Base-by-base conservation (phyloP, 768 basidiomycete genomes). In the Megacollybia marginata region DNA sequence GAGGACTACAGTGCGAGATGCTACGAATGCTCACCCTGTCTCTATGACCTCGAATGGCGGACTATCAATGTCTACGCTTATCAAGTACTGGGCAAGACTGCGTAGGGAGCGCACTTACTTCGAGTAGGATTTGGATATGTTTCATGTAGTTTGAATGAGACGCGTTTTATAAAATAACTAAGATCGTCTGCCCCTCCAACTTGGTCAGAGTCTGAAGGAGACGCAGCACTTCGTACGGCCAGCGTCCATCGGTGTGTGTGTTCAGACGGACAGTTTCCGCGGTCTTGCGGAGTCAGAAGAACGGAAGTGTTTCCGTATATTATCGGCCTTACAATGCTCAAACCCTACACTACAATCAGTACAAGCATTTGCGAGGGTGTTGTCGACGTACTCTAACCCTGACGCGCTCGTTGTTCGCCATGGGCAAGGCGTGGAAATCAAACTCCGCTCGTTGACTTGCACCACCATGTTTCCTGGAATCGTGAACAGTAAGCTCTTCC, bases 201-300 rank as follows among this genome's bases (percentile, higher is more conserved):
- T 43, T 79, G 73, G 44, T 90, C 85, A 44, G 83, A 78, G 55
- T 83, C 80, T 0, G 82, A 73, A 2, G 79, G 71, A 33, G 88
- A 85, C 1, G 90, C 79, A 0, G 94, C 93, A 40, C 90, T 89
- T 20, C 96, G 82, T 20, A 99, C 79, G 23, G 92, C 94, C 51
- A 99, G 86, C 0, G 93, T 98, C 96, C 96, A 99, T 53, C 81
- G 80, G 64, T 98, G 95, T 2, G 95, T 97, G 58, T 94, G 92
- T 55, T 92, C 89, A 23, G 75, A 67, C 13, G 70, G 60, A 4
- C 76, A 67, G 13, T 63, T 53, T 54, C 81, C 78, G 48, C 81
- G 77, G 62, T 96, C 93, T 57, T 82, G 79, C 13, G 77, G 69
- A 0, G 80, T 84, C 53, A 99, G 65, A 48, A 92, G 80, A 1